phyloP scores from a whole-genome alignment of 331 rosid genomes.

The Arachis monticola region DNA sequence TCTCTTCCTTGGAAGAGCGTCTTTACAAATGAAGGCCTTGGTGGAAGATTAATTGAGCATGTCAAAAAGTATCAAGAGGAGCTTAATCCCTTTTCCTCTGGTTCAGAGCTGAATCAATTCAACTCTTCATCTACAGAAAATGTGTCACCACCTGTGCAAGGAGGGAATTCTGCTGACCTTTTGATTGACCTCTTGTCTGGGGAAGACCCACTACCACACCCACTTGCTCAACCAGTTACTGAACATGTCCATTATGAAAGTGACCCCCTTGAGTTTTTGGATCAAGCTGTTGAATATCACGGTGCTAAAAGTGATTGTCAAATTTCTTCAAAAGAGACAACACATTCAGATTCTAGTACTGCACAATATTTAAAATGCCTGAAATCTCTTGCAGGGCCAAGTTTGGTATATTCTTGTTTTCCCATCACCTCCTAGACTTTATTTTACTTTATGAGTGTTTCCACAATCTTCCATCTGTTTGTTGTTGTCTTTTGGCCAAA shows the following conservation, averaged over 20 bases:
- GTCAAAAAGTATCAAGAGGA: slow-evolving; percentile 64
- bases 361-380: slow-evolving; percentile 72
- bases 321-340: slow-evolving; percentile 50
- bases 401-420: slow-evolving; percentile 56
- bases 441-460: slow-evolving; percentile 5
- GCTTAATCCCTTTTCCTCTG: slow-evolving; percentile 55
- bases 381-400: slow-evolving; percentile 73
- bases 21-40: slow-evolving; percentile 68
- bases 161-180: slow-evolving; percentile 58
- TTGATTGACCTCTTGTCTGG: slow-evolving; percentile 79
- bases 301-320: slow-evolving; percentile 53
- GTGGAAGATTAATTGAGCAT: slow-evolving; percentile 63
- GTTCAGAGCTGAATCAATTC: slow-evolving; percentile 62
- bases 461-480: slow-evolving; percentile 4
- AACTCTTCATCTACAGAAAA: slow-evolving; percentile 54
- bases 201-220: slow-evolving; percentile 60
- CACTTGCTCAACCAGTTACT: slow-evolving; percentile 60
- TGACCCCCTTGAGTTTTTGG: slow-evolving; percentile 83
- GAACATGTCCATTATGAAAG: slow-evolving; percentile 53
- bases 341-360: slow-evolving; percentile 51
- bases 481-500: slow-evolving; percentile 1
- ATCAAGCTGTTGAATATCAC: slow-evolving; percentile 63
- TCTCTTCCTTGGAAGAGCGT: slow-evolving; percentile 90
- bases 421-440: neutral
- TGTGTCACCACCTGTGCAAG: slow-evolving; percentile 52